Percentiles rank a stretch among this genome's conserved stretches.
Conservation (phyloP, 192 early-diverging fungal species). For the Backusella parvicylindrica region DNA sequence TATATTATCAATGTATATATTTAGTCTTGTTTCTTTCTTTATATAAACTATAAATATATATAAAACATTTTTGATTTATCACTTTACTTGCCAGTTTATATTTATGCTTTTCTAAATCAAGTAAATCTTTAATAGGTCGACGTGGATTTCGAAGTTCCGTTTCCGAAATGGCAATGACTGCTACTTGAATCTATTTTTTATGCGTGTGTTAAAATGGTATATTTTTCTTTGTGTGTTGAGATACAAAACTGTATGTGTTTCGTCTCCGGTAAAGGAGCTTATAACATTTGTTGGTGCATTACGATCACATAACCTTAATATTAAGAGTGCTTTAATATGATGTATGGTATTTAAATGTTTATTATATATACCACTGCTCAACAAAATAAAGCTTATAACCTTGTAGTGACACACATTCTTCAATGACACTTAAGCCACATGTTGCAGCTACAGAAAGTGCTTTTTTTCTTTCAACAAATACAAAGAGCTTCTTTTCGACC, state of each 20-base stretch:
- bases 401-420: constrained; percentile 22
- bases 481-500: constrained; percentile 27
- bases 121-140: background rate
- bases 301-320: constrained; percentile 38
- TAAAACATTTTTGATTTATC: too few species aligned
- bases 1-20: background rate
- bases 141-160: constrained; percentile 28
- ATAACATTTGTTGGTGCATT: constrained; percentile 35
- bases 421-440: constrained; percentile 23
- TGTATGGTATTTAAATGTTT: too few species aligned
- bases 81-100: constrained; percentile 1
- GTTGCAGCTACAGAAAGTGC: constrained; percentile 21
- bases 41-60: background rate
- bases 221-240: background rate
- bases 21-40: background rate
- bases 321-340: background rate
- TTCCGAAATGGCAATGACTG: constrained; percentile 32
- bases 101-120: background rate
- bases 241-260: constrained; percentile 27
- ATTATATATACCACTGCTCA: constrained; percentile 39
- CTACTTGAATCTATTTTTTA: constrained; percentile 34
- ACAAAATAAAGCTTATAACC: constrained; percentile 47
- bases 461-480: constrained; percentile 36
- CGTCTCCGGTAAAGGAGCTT: constrained; percentile 42
- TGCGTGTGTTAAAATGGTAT: background rate